These are phyloP conservation scores for Leptographium lundbergii DNA, from an alignment of 2,329 filamentous ascomycete genomes.

Conservation along the genomic window DNA sequence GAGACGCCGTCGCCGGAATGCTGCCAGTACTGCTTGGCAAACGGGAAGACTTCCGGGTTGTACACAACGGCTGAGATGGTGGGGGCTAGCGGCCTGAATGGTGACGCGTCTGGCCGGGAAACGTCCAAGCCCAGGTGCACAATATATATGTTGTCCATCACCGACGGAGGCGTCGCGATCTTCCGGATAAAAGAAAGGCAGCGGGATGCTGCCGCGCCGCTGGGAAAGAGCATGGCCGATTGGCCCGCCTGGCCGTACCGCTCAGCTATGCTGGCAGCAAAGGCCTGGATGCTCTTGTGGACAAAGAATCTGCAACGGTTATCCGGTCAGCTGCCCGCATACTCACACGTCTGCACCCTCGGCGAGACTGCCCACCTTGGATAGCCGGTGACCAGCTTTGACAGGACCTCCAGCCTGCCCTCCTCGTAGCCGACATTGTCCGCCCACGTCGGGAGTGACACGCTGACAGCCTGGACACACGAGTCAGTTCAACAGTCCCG, in stretches of 20 bases:
- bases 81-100: constrained; percentile 43
- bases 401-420: constrained; percentile 74
- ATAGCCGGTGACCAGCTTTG: constrained; percentile 80
- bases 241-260: constrained; percentile 49
- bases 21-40: constrained; percentile 95
- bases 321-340: neutral
- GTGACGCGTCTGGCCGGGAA: constrained; percentile 35
- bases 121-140: constrained; percentile 53
- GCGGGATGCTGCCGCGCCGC: constrained; percentile 51
- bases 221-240: constrained; percentile 75
- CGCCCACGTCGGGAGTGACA: constrained; percentile 87
- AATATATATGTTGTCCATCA: constrained; percentile 35
- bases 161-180: constrained; percentile 37
- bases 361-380: constrained; percentile 43
- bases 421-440: constrained; percentile 91
- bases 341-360: constrained; percentile 5
- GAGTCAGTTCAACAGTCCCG: neutral
- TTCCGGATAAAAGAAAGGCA: constrained; percentile 62
- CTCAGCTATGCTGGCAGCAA: constrained; percentile 55
- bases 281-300: constrained; percentile 65
- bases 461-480: constrained; percentile 67
- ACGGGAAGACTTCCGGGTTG: constrained; percentile 48
- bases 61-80: constrained; percentile 61
- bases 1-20: constrained; percentile 89
- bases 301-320: constrained; percentile 65